Evolutionary conservation across 2,329 filamentous ascomycete species (phyloP), one percentile per base, ranked within the genome.

Genomic region (Didymella segeticola): DNA sequence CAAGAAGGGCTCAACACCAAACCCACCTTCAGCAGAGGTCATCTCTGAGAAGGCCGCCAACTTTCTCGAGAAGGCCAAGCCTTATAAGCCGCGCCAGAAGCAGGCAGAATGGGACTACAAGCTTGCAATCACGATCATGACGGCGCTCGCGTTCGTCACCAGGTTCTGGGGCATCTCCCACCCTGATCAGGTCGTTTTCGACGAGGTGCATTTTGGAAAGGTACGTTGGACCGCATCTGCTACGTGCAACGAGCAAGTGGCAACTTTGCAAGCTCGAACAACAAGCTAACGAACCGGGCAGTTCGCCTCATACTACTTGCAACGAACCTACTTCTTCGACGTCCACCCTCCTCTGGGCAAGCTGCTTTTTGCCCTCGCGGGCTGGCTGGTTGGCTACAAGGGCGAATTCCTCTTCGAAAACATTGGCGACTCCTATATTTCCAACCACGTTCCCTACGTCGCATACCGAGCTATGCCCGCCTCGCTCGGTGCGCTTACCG

Each of bases 141-240:
- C 93, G 2, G 69, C 86, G 23, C 79, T 97, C 62, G 93, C 91
- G 43, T 98, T 99, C 71, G 71, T 92, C 58, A 98, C 95, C 41
- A 85, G 95, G 58, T 99, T 99, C 82, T 98, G 90, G 86, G 93
- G 92, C 59, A 97, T 99, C 74, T 91, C 84, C 74, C 93, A 97
- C 77, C 95, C 95, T 14, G 88, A 96, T 72, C 90, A 98, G 80
- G 95, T 99, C 50, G 95, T 99, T 43, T 99, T 99, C 72, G 95
- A 99, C 73, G 95, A 99, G 78, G 95, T 99, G 53, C 95, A 99
- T 79, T 99, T 99, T 77, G 95, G 95, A 80, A 99, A 99, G 89
- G 93, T 97, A 82, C 55, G 83, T 38, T 20, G 4, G 10, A 26
- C 15, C 30, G 43, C 30, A 19, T 20, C n/a, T 29, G 34, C 31